These are phyloP conservation scores for Pseudofabraea citricarpa DNA, from an alignment of 2,329 filamentous ascomycete species.

Conservation along the genomic window DNA sequence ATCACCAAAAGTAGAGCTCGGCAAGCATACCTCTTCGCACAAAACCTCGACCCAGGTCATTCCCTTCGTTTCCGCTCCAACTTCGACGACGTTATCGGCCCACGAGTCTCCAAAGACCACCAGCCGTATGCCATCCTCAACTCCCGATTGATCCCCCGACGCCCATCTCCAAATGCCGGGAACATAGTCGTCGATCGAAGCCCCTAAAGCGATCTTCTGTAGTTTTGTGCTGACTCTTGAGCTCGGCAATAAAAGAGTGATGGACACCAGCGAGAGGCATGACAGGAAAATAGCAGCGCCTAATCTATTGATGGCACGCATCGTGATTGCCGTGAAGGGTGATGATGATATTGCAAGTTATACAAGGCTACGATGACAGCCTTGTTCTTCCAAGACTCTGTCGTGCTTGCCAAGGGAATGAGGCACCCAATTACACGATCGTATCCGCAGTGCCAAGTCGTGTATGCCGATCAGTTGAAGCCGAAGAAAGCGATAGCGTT, in stretches of 20 bases:
- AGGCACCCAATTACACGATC: too few relatives aligned
- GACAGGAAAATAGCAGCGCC: conserved; percentile 15
- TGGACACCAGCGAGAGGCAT: conserved; percentile 16
- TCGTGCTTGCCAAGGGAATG: too few relatives aligned
- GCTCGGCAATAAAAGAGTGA: conserved; percentile 15
- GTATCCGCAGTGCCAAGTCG: too few relatives aligned
- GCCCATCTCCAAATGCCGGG: conserved; percentile 17
- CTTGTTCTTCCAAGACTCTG: too few relatives aligned
- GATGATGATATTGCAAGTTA: neutral
- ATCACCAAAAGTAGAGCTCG: too few relatives aligned
- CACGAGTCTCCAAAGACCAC: conserved; percentile 28
- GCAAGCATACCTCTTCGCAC: conserved; percentile 23
- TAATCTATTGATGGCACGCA: conserved; percentile 14
- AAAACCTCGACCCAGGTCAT: conserved; percentile 22
- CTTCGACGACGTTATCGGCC: conserved; percentile 19
- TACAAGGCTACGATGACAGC: too few relatives aligned
- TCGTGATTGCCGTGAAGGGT: neutral
- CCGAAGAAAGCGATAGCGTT: too few relatives aligned
- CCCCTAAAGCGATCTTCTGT: conserved; percentile 15
- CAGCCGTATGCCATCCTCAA: conserved; percentile 13
- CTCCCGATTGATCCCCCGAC: neutral
- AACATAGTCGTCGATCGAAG: conserved; percentile 12
- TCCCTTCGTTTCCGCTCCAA: conserved; percentile 13
- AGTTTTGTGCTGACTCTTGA: conserved; percentile 12
- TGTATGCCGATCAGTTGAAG: too few relatives aligned